Evolutionary conservation across 768 basidiomycete species (phyloP).

Genomic region (Bullera alba): DNA sequence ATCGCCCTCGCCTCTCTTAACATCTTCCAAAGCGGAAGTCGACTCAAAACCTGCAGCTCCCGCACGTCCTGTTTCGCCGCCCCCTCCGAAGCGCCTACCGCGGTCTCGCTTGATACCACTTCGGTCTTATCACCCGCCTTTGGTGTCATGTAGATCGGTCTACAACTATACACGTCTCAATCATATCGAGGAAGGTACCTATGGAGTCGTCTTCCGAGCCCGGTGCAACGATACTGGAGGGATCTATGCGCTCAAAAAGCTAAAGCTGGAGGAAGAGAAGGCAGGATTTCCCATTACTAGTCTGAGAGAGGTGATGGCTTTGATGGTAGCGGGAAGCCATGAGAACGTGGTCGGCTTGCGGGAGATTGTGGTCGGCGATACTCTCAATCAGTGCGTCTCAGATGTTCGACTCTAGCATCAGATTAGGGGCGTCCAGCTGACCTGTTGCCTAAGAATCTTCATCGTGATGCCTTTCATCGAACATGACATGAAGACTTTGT

Average conservation of each 20-base stretch:
- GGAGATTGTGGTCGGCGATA: constrained; percentile 97
- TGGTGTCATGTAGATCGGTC: constrained; percentile 82
- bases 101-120: constrained; percentile 50
- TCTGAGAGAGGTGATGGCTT: constrained; percentile 86
- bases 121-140: constrained; percentile 66
- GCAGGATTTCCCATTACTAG: constrained; percentile 98
- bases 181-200: constrained; percentile 97
- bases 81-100: neutral
- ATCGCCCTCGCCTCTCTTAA: too few species aligned
- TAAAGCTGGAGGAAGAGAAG: constrained; percentile 98
- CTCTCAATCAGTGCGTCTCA: constrained; percentile 89
- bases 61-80: too few species aligned
- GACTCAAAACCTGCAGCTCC: too few species aligned
- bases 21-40: too few species aligned
- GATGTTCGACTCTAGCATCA: neutral
- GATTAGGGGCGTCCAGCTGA: constrained; percentile 1
- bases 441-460: constrained; percentile 62
- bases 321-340: constrained; percentile 79
- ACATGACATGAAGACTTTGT: constrained; percentile 93
- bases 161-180: constrained; percentile 90
- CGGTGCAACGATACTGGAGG: constrained; percentile 88
- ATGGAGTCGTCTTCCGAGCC: constrained; percentile 95
- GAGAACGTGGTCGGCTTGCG: constrained; percentile 96
- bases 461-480: constrained; percentile 99
- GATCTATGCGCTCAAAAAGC: constrained; percentile 92